Percentiles rank a stretch among this genome's conserved stretches.
Evolutionary conservation across 257 asterid genomes (phyloP).

Genomic region (Fraxinus quadrangulata): DNA sequence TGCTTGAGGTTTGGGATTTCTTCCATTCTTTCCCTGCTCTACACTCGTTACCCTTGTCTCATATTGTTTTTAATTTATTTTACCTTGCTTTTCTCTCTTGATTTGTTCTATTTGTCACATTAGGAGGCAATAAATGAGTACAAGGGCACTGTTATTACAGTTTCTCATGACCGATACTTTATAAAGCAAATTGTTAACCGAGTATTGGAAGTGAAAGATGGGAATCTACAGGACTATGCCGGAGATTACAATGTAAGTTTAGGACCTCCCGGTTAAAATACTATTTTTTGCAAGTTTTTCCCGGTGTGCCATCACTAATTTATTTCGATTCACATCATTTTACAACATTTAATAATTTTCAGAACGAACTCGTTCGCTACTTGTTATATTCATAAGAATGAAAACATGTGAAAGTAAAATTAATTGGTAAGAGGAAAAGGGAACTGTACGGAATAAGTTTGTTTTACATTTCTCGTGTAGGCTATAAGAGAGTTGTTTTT

Average conservation of each 20-base stretch:
- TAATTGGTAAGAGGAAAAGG: not conserved
- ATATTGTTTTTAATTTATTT: too few species aligned
- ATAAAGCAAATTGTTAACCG: slow-evolving; percentile 91
- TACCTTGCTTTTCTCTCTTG: too few species aligned
- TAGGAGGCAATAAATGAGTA: slow-evolving; percentile 96
- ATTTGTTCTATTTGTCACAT: slow-evolving; percentile 5
- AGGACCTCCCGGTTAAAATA: too few species aligned
- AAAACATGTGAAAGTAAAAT: not conserved
- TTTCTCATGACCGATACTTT: slow-evolving; percentile 97
- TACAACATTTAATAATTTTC: too few species aligned
- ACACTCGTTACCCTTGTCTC: too few species aligned
- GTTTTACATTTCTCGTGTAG: not conserved
- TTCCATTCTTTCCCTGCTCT: too few species aligned
- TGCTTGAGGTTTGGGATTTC: too few species aligned
- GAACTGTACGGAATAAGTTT: not conserved
- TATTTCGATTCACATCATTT: too few species aligned
- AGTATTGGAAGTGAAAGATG: slow-evolving; percentile 89
- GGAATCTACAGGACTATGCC: slow-evolving; percentile 75
- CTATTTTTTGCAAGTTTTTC: too few species aligned
- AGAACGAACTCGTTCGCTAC: not conserved
- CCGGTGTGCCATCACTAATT: not conserved
- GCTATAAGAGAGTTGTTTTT: not conserved
- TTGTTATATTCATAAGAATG: not conserved
- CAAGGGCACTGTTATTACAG: slow-evolving; percentile 87
- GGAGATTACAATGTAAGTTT: slow-evolving; percentile 88